Evolutionary conservation across 148 eudicot genomes (phyloP).

Genomic region (Nyssa sinensis): DNA sequence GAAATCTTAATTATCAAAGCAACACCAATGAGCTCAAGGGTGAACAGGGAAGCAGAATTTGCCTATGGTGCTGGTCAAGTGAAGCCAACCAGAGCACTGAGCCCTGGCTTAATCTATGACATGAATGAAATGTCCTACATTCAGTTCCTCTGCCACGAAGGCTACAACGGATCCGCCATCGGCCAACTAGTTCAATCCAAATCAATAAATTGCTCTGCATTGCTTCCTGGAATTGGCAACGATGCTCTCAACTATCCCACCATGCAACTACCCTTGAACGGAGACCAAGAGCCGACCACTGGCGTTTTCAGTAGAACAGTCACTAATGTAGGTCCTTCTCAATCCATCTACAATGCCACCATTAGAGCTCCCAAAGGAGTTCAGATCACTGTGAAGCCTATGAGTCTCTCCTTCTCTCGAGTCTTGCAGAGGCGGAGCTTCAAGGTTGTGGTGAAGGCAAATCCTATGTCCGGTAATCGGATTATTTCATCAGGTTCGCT

Average conservation of each 20-base stretch:
- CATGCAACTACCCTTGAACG: constrained; percentile 61
- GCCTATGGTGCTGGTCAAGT: constrained; percentile 86
- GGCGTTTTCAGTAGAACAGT: constrained; percentile 62
- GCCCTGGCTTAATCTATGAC: constrained; percentile 82
- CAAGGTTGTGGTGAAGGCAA: constrained; percentile 68
- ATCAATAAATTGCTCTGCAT: constrained; percentile 59
- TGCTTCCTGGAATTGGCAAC: constrained; percentile 57
- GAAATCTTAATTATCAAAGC: constrained; percentile 25
- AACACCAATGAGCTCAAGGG: constrained; percentile 46
- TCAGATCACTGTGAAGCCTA: constrained; percentile 60
- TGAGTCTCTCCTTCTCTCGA: constrained; percentile 43
- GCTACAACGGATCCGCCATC: constrained; percentile 51
- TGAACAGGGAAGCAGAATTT: constrained; percentile 65
- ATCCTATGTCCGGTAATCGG: constrained; percentile 14
- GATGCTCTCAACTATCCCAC: constrained; percentile 90
- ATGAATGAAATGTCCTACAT: constrained; percentile 71
- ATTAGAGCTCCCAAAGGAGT: constrained; percentile 60
- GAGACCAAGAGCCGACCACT: constrained; percentile 26
- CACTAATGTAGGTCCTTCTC: constrained; percentile 67
- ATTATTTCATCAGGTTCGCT: constrained; percentile 51
- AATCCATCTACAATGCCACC: constrained; percentile 53
- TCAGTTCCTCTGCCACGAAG: constrained; percentile 77
- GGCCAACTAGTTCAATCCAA: constrained; percentile 47
- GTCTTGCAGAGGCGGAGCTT: constrained; percentile 41
- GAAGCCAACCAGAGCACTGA: constrained; percentile 60